Base-by-base conservation (phyloP, 176 grass and related monocot genomes). In the Tuctoria greenei region DNA sequence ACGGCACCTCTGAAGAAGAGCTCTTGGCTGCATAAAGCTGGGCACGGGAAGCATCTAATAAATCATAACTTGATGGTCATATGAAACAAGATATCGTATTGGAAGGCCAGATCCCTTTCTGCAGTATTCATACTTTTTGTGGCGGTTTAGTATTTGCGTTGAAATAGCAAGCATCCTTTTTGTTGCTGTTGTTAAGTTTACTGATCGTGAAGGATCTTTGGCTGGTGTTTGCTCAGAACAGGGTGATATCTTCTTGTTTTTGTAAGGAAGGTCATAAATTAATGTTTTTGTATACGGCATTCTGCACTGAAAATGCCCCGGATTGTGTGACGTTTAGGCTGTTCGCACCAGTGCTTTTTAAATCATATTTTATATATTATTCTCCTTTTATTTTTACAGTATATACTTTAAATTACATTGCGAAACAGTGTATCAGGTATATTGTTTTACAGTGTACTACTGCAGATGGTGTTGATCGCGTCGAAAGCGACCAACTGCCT, bases 51-150 rank as follows among this genome's bases (percentile, higher is more conserved):
- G 54, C 31, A 75, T 60, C 78, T 63, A 81, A 63, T 61, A 76
- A 69, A 83, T 61, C 34, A 72, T 25, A 73, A 41, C 10, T 38
- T 10, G 79, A 27, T 73, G 58, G 36, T 81, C 79, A 41, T 64
- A 81, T 43, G 34, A 65, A 73, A 81, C 79, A 81, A 31, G 55
- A 73, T 35, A 35, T 56, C 50, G 69, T 72, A 51, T 71, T 14
- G 46, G 24, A 65, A 5, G 27, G 7, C 0, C 8, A 31, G 17
- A 26, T 20, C n/a, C 25, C 45, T 21, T 24, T 10, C 41, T 25
- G 25, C n/a, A 55, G 60, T 28, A 21, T 15, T 6, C 47, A n/a
- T 34, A 31, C 8, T 15, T 36, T 59, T 47, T 75, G 1, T 44
- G 4, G 44, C 44, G 5, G 27, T 23, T 15, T 15, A 31, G 31